These are phyloP conservation scores for Nicotiana knightiana DNA, from an alignment of 257 asterid species.

Conservation along the genomic window DNA sequence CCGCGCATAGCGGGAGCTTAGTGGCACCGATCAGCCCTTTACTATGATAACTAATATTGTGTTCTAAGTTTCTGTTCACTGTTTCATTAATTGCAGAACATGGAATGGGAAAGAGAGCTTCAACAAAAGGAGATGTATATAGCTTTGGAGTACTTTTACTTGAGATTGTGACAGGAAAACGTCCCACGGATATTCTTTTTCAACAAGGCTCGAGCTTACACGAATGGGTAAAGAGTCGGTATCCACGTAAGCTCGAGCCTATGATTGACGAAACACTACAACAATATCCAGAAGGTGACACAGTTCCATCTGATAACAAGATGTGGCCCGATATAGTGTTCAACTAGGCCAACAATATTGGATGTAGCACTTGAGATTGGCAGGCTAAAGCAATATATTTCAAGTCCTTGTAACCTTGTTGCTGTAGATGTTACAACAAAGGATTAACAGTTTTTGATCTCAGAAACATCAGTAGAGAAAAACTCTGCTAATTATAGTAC, in stretches of 20 bases:
- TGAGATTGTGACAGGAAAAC: slow-evolving; percentile 64
- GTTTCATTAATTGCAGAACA: slow-evolving; percentile 37
- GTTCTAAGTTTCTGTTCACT: not conserved
- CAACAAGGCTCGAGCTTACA: slow-evolving; percentile 65
- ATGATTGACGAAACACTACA: slow-evolving; percentile 42
- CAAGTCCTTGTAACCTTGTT: slow-evolving; percentile 24
- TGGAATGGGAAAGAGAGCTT: slow-evolving; percentile 81
- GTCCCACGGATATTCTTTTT: slow-evolving; percentile 59
- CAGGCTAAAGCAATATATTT: slow-evolving; percentile 49
- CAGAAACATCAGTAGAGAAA: not conserved
- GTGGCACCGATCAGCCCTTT: no score
- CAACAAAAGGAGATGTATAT: slow-evolving; percentile 73
- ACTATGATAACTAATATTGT: no score
- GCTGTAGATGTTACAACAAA: slow-evolving; percentile 29
- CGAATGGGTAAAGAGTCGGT: slow-evolving; percentile 65
- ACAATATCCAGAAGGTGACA: slow-evolving; percentile 23
- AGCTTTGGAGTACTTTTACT: slow-evolving; percentile 62
- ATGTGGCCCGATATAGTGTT: slow-evolving; percentile 39
- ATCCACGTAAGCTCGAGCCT: slow-evolving; percentile 49
- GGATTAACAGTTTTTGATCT: not conserved
- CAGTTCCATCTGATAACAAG: slow-evolving; percentile 13
- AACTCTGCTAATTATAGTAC: not conserved
- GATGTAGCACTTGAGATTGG: slow-evolving; percentile 62
- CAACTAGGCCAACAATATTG: slow-evolving; percentile 61
- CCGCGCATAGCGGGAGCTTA: no score